Conservation (phyloP, 345 rosid genomes). For the Zanthoxylum bungeanum region DNA sequence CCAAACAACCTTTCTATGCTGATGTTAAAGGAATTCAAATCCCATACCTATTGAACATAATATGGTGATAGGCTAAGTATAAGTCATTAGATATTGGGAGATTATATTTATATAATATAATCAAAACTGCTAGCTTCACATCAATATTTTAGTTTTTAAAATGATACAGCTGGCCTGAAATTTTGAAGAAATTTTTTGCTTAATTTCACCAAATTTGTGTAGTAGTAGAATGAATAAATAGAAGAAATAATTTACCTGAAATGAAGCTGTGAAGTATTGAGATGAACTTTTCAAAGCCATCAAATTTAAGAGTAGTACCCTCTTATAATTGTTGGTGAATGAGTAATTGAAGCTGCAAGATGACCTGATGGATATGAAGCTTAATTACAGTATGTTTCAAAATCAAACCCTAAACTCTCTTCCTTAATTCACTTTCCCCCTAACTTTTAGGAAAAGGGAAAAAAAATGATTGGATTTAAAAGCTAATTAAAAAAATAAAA, state of each 20-base stretch:
- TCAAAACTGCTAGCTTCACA: no score
- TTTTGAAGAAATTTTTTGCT: background rate
- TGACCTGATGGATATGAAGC: slow-evolving; percentile 50
- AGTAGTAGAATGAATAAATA: no score
- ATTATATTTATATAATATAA: no score
- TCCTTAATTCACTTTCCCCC: background rate
- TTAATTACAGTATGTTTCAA: no score
- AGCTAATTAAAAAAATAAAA: background rate
- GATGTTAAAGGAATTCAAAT: no score
- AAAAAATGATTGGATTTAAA: background rate
- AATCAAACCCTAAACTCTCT: background rate
- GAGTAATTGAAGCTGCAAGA: slow-evolving; percentile 75
- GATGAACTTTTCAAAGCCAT: background rate
- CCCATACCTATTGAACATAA: no score
- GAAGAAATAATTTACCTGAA: background rate
- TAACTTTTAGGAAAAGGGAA: background rate
- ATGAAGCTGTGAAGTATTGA: background rate
- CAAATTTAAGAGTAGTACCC: background rate
- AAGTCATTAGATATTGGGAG: no score
- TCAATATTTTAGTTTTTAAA: background rate
- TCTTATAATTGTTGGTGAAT: slow-evolving; percentile 38
- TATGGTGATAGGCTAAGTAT: no score
- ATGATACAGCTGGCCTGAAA: background rate
- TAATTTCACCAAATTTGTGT: background rate
- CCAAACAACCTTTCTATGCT: no score